A percentile compares a stretch with the other conserved stretches of the same genome.
phyloP scores from a whole-genome alignment of 1,284 basidiomycete species.

The Ceratobasidium theobromae region DNA sequence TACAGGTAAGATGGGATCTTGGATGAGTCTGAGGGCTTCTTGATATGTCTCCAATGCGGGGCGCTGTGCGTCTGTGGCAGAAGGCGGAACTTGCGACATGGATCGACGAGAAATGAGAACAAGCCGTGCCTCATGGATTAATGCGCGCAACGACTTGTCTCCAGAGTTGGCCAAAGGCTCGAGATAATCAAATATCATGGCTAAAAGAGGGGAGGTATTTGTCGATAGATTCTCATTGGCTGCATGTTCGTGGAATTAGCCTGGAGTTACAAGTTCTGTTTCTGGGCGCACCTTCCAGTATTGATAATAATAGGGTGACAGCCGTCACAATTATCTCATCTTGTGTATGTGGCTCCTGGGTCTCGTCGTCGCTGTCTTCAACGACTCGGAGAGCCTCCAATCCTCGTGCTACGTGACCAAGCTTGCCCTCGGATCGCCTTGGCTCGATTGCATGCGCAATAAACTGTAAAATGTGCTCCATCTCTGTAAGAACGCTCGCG shows the following conservation, averaged over 20 bases:
- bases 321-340: constrained; percentile 75
- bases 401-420: constrained; percentile 38
- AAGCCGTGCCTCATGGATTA: constrained; percentile 76
- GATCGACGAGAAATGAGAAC: constrained; percentile 78
- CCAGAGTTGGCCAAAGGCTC: constrained; percentile 53
- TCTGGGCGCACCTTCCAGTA: constrained; percentile 69
- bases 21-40: constrained; percentile 81
- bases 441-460: constrained; percentile 65
- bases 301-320: constrained; percentile 72
- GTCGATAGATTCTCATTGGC: constrained; percentile 72
- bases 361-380: constrained; percentile 63
- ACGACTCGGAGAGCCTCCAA: constrained; percentile 51
- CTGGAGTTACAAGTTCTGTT: neutral
- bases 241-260: constrained; percentile 42
- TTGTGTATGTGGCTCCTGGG: constrained; percentile 45
- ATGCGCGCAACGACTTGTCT: constrained; percentile 54
- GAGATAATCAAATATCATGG: constrained; percentile 69
- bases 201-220: constrained; percentile 60
- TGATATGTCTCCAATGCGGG: constrained; percentile 69
- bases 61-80: constrained; percentile 45
- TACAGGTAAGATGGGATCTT: constrained; percentile 93
- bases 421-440: constrained; percentile 5
- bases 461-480: constrained; percentile 73
- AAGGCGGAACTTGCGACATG: constrained; percentile 49
- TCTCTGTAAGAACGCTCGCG: constrained; percentile 66